Evolutionary conservation across 2,329 filamentous ascomycete genomes (phyloP).

Genomic region (Myriosclerotinia duriaeana): DNA sequence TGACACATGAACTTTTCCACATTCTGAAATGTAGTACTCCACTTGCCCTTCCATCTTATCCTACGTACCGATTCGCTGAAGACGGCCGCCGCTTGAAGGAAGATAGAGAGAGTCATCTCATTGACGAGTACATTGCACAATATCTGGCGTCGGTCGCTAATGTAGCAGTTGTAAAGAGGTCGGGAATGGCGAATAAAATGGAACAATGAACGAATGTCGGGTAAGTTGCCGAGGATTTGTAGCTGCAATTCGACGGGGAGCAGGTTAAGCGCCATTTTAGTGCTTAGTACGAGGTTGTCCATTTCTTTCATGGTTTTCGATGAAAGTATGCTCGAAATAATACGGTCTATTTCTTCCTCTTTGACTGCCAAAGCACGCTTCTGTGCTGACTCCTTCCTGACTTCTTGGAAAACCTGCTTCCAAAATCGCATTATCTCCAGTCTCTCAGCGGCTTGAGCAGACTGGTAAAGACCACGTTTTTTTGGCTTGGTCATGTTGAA

Average conservation of each 20-base stretch:
- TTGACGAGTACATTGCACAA: not conserved
- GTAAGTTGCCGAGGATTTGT: not conserved
- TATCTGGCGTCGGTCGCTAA: not conserved
- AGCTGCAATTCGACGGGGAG: not conserved
- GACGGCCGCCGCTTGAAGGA: not conserved
- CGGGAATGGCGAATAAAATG: not conserved
- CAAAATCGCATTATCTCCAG: not conserved
- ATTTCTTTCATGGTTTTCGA: not conserved
- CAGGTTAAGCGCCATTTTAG: not conserved
- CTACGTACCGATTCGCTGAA: not conserved
- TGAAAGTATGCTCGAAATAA: not conserved
- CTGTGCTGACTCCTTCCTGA: not conserved
- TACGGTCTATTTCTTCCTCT: not conserved
- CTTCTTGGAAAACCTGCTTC: not conserved
- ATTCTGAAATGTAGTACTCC: not conserved
- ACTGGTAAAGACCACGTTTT: no score
- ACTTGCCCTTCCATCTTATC: not conserved
- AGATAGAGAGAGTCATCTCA: constrained; percentile 11
- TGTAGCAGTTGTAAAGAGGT: not conserved
- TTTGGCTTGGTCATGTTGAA: not conserved
- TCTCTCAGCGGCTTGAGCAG: not conserved
- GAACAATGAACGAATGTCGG: not conserved
- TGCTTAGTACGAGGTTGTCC: not conserved
- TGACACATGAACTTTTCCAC: not conserved
- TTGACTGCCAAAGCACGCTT: not conserved